These are phyloP conservation scores for Chalciporus chontae DNA, from an alignment of 768 basidiomycete species.

Conservation along the genomic window DNA sequence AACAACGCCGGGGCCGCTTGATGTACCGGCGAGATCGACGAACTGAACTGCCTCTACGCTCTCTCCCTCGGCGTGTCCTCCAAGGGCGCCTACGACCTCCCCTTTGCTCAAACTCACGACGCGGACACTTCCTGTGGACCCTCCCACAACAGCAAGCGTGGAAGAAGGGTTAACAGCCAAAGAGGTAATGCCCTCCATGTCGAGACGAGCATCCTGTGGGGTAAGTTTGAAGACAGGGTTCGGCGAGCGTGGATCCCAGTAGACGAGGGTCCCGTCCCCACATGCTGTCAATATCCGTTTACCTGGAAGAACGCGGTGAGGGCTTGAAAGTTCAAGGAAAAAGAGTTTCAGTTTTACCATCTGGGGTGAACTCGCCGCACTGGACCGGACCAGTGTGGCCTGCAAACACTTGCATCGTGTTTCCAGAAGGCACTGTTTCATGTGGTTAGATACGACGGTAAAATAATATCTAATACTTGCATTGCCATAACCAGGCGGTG, in stretches of 20 bases:
- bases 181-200: slow-evolving; percentile 81
- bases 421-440: slow-evolving; percentile 82
- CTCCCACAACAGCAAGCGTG: slow-evolving; percentile 89
- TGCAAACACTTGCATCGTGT: slow-evolving; percentile 93
- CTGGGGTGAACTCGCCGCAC: slow-evolving; percentile 88
- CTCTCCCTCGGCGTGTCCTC: slow-evolving; percentile 82
- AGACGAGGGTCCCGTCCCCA: slow-evolving; percentile 74
- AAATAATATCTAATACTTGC: slow-evolving; percentile 43
- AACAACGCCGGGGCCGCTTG: slow-evolving; percentile 51
- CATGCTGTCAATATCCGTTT: slow-evolving; percentile 89
- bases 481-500: slow-evolving; percentile 96
- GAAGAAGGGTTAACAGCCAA: slow-evolving; percentile 82
- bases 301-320: slow-evolving; percentile 40
- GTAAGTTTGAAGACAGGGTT: slow-evolving; percentile 80
- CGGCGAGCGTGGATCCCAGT: slow-evolving; percentile 87
- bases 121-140: slow-evolving; percentile 79
- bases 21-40: slow-evolving; percentile 66
- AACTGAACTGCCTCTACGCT: slow-evolving; percentile 87
- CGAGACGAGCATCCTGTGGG: slow-evolving; percentile 66
- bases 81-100: slow-evolving; percentile 71
- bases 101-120: slow-evolving; percentile 87
- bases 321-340: neutral
- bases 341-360: slow-evolving; percentile 47
- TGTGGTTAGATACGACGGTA: neutral
- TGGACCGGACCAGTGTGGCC: slow-evolving; percentile 84